Conservation (phyloP, 805 yeast genomes). For the Lipomyces oligophaga region DNA sequence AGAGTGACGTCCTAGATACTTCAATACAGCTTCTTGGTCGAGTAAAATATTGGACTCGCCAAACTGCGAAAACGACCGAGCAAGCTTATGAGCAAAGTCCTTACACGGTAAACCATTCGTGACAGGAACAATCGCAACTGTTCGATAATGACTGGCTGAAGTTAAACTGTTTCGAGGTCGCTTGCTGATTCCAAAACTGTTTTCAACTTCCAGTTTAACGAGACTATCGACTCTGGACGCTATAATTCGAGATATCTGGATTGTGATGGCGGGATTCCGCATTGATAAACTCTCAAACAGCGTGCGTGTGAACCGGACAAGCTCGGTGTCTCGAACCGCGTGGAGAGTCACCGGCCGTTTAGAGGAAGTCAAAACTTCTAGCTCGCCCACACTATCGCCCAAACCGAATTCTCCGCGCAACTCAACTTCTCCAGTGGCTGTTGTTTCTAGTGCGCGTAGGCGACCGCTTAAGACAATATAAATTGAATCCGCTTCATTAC, state of each 20-base stretch:
- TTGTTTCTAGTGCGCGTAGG: slow-evolving; percentile 53
- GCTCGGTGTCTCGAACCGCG: slow-evolving; percentile 89
- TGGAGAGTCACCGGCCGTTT: slow-evolving; percentile 65
- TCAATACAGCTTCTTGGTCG: slow-evolving; percentile 77
- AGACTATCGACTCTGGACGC: slow-evolving; percentile 50
- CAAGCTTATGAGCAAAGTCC: slow-evolving; percentile 74
- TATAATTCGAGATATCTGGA: slow-evolving; percentile 81
- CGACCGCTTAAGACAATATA: slow-evolving; percentile 88
- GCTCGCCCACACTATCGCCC: slow-evolving; percentile 92
- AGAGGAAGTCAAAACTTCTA: slow-evolving; percentile 74
- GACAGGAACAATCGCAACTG: slow-evolving; percentile 79
- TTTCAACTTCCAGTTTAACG: slow-evolving; percentile 18
- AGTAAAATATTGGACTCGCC: slow-evolving; percentile 71
- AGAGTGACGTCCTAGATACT: slow-evolving; percentile 84
- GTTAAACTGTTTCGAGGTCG: slow-evolving; percentile 7
- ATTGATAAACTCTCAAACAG: slow-evolving; percentile 79
- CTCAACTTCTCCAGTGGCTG: slow-evolving; percentile 22
- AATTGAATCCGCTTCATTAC: slow-evolving; percentile 84
- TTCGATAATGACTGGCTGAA: slow-evolving; percentile 51
- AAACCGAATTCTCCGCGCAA: slow-evolving; percentile 79
- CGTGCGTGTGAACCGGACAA: slow-evolving; percentile 88
- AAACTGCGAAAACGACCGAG: slow-evolving; percentile 65
- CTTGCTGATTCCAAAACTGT: neutral
- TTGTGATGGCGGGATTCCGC: slow-evolving; percentile 84
- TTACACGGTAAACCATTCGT: slow-evolving; percentile 77